Base-by-base conservation (phyloP, 495 filamentous ascomycete genomes). In the Annulohypoxylon maeteangense region DNA sequence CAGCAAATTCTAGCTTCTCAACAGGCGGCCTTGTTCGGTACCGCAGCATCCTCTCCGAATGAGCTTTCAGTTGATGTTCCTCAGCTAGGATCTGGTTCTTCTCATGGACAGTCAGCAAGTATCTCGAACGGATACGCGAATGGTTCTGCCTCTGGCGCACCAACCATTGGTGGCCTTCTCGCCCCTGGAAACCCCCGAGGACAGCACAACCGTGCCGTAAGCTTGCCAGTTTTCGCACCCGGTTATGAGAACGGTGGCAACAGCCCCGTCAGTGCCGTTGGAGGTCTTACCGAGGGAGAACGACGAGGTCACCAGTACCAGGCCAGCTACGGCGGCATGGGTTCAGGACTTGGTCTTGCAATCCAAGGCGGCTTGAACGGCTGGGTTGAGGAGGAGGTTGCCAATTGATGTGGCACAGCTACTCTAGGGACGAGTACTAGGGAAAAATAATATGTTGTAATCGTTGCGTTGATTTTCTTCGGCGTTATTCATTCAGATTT, bases 161-260 rank as follows among this genome's bases (percentile, higher is more conserved):
- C 90, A 5, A 92, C 88, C 14, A 89, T 90, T 64, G 88, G 89
- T 55, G 88, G 90, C 11, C 83, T 92, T n/a, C 89, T 94, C 4
- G 91, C 92, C 22, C 93, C 93, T 20, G 87, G 87, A 34, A 90
- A 87, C 74, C 72, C 78, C 47, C 89, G 92, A 38, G 87, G 87
- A 27, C 90, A 92, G 70, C 93, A 97, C 79, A 91, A 88, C 73
- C 90, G 93, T 31, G 92, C 93, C 42, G 92, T 95, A 60, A 95
- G 92, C 75, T 81, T 97, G 68, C 93, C 93, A 0, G 93, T 83
- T 5, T 83, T 88, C 45, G 85, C 84, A 1, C 83, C 83, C 16
- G 81, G 80, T 1, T 84, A 84, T 47, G 82, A 86, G 78, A 86
- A 86, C 50, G 83, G 83, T 27, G 80, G 77, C 60, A 81, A 64